Evolutionary conservation across 257 asterid species (phyloP), one percentile per base, ranked within the genome.

Genomic region (Linaria vulgaris): DNA sequence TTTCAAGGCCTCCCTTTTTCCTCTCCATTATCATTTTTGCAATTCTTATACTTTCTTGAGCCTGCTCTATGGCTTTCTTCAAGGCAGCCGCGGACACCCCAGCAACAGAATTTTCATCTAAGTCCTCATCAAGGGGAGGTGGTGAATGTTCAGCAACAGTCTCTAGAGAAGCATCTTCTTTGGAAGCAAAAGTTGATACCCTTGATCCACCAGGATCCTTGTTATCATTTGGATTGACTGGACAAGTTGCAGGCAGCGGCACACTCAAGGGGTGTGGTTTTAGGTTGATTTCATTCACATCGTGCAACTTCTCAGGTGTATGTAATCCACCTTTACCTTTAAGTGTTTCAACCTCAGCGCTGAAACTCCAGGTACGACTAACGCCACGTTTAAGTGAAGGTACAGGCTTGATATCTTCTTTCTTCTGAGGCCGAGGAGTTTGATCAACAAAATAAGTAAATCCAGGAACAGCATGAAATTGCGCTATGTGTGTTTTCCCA

Each of bases 41-140:
- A 38, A 86, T 64, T 75, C 96, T 80, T 77, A 91, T 88, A 71
- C 88, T 86, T 79, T 91, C 96, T 75, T 91, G 92, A 70, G 96
- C 98, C 76, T 86, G 87, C 70, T 86, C 92, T 31, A 91, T 70
- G 51, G 96, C 98, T 59, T 76, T 83, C 76, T 82, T 91, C 80
- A 88, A 74, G 56, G 90, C 88, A 69, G 91, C 87, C 61, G 87
- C 95, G 59, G 95, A 80, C 59, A 69, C 77, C 76, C 90, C 92
- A 68, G 96, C 98, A 66, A 66, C 86, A 10, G 96, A 91, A 73
- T 85, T 87, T 45, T 71, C 87, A 57, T 91, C 98, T 43, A 81
- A 71, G 58, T 91, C 96, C 80, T 86, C 96, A 49, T 82, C 95
- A 60, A 76, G 78, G 48, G 73, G 65, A 71, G 82, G 72, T 15